phyloP scores from a whole-genome alignment of 2,329 filamentous ascomycete species.

The Bimuria novae-zelandiae region DNA sequence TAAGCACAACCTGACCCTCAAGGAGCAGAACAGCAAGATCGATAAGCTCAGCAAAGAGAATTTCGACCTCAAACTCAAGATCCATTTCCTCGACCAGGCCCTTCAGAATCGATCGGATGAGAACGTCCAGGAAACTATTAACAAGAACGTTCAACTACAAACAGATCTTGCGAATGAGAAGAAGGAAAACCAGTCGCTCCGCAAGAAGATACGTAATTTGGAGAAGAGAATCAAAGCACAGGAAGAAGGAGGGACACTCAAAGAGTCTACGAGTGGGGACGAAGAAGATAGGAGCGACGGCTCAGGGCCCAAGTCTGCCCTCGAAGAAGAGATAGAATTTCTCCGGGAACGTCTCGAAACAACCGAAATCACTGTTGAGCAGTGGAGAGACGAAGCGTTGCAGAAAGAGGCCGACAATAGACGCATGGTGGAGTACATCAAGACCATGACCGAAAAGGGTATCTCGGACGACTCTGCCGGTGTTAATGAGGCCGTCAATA shows the following conservation, averaged over 20 bases:
- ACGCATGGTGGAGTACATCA: constrained; percentile 81
- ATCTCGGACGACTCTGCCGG: constrained; percentile 44
- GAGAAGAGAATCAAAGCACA: constrained; percentile 74
- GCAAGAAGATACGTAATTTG: constrained; percentile 80
- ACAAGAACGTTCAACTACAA: constrained; percentile 93
- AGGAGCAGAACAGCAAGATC: constrained; percentile 97
- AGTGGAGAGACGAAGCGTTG: constrained; percentile 76
- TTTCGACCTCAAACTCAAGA: constrained; percentile 94
- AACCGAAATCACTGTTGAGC: constrained; percentile 81
- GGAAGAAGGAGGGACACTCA: constrained; percentile 54
- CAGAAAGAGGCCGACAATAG: constrained; percentile 83
- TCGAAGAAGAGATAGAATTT: constrained; percentile 85
- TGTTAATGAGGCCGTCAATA: constrained; percentile 61
- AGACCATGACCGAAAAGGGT: constrained; percentile 58
- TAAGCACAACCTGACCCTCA: constrained; percentile 72
- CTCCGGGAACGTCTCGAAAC: constrained; percentile 84
- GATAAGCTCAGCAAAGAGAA: constrained; percentile 97
- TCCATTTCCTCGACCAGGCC: constrained; percentile 93
- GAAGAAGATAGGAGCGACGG: constrained; percentile 61
- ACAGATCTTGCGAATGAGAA: constrained; percentile 86
- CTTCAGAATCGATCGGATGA: constrained; percentile 93
- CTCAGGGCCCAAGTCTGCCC: constrained; percentile 64
- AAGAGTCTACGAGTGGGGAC: constrained; percentile 48
- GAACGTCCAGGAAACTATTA: constrained; percentile 96
- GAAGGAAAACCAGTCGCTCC: constrained; percentile 84